phyloP scores from a whole-genome alignment of 345 rosid species.

The Citrus mangshanensis region DNA sequence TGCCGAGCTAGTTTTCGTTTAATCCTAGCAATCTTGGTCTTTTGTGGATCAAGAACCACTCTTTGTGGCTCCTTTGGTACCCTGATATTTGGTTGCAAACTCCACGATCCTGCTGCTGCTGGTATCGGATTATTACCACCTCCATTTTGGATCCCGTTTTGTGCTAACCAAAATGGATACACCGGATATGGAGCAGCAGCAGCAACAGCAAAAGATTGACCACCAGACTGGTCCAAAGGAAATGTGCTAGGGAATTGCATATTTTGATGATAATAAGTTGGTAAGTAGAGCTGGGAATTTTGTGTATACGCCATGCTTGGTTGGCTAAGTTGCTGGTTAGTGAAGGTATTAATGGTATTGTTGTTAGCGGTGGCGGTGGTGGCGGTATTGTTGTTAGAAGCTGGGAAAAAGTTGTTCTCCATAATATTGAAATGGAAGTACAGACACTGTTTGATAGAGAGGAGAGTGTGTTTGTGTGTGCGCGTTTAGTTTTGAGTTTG shows the following conservation, averaged over 20 bases:
- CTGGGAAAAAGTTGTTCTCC: conserved; percentile 4
- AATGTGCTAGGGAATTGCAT: conserved; percentile 9
- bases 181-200: conserved; percentile 12
- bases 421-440: not conserved
- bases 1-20: conserved; percentile 66
- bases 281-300: conserved; percentile 10
- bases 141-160: conserved; percentile 14
- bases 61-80: conserved; percentile 24
- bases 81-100: not conserved
- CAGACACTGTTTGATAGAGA: conserved; percentile 5
- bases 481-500: not conserved
- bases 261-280: conserved; percentile 8
- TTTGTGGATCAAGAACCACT: conserved; percentile 32
- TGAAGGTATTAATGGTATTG: not conserved
- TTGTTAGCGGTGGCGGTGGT: not conserved
- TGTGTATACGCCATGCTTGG: not conserved
- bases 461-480: not conserved
- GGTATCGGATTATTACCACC: not conserved
- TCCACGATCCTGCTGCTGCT: conserved; percentile 2
- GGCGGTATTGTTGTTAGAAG: not conserved
- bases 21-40: conserved; percentile 55
- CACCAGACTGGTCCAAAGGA: conserved; percentile 10
- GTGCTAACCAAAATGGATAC: conserved; percentile 14
- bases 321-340: not conserved
- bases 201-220: not conserved